phyloP scores from a whole-genome alignment of 2,329 filamentous ascomycete species.

The Pleurostoma richardsiae region DNA sequence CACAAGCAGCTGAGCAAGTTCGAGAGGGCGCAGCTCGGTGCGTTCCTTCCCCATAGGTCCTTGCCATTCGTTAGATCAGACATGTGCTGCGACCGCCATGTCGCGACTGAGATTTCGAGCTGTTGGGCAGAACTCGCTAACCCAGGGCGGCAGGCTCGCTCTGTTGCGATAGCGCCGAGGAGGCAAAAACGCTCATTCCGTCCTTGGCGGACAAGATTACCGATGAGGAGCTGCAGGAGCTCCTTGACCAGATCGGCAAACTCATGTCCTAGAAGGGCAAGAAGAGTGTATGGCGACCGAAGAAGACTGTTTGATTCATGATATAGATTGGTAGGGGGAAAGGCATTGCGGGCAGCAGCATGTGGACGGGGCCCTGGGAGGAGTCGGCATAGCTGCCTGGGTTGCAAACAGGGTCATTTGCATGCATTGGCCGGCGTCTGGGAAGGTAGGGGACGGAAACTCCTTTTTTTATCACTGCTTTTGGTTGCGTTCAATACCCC shows the following conservation, averaged over 20 bases:
- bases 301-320: neutral
- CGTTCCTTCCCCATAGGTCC: constrained; percentile 10
- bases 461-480: neutral
- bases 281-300: constrained; percentile 6
- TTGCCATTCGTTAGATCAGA: no score
- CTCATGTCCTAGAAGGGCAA: constrained; percentile 36
- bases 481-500: neutral
- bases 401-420: neutral
- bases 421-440: neutral
- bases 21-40: constrained; percentile 88
- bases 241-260: constrained; percentile 89
- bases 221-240: constrained; percentile 80
- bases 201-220: constrained; percentile 83
- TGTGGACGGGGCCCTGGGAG: no score
- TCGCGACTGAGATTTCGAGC: no score
- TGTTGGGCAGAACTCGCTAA: no score
- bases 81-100: no score
- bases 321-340: no score
- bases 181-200: constrained; percentile 94
- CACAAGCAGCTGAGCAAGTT: constrained; percentile 83
- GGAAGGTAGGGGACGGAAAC: neutral
- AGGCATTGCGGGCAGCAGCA: no score
- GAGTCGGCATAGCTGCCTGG: no score
- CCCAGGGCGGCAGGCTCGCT: constrained; percentile 61
- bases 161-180: constrained; percentile 87